Base-by-base conservation (phyloP, 805 yeast species). In the Cyberlindnera japonica region DNA sequence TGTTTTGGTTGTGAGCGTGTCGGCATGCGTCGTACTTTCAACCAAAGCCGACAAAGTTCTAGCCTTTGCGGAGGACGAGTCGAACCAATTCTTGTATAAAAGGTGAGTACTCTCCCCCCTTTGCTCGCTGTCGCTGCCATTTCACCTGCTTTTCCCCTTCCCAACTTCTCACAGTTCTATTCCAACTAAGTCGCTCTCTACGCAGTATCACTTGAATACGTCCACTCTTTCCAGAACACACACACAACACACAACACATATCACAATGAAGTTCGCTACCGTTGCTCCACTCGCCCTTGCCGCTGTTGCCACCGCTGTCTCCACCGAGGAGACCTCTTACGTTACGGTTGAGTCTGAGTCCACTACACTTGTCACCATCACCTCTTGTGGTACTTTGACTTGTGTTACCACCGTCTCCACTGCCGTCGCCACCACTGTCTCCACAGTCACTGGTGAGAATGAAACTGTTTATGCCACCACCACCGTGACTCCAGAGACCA, bases 251-350 rank as follows among this genome's bases (percentile, higher is more conserved):
- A 38, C 20, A 5, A 35, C 27, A 33, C 20, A 43, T 19, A 17
- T 25, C 31, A 50, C 46, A 50, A 57, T 55, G 60, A 50, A 51
- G 55, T 55, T 50, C 54, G 42, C 53, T 17, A 33, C 49, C 27
- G 41, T 46, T 33, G 52, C 61, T 23, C 44, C 57, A 40, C 33
- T 51, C 33, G 50, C 51, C 19, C 40, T 54, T 24, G 47, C 59
- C 27, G 33, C 57, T 20, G 33, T 49, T 9, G 59, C 54, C 37
- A 19, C 49, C 13, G 58, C 58, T 31, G 40, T 48, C 35, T 31
- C 49, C 13, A 44, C 51, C 26, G 51, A 53, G 43, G 33, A 47
- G 37, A 55, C 59, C 26, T 53, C 59, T 24, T 42, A 47, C 26
- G 48, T 34, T 17, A 34, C 42, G 21, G 46, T 43, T n/a, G 28